Evolutionary conservation across 2,329 filamentous ascomycete species (phyloP), one percentile per base, ranked within the genome.

Genomic region (Pseudocercospora vitis): DNA sequence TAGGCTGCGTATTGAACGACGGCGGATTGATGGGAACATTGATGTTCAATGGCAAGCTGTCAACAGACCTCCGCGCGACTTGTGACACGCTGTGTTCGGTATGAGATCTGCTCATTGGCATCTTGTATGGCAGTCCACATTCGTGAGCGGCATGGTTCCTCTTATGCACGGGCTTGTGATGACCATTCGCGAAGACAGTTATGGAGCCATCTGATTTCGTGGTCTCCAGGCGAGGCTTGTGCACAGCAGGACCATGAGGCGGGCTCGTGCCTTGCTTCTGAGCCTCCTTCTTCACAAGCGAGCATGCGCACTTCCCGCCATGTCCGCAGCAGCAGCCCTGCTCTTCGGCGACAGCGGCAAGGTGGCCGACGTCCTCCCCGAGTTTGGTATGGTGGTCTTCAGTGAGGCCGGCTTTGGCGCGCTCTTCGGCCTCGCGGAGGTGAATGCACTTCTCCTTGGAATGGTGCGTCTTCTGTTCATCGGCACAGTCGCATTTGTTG

Each of bases 401-500:
- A 32, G 55, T 57, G 16, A 60, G 61, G 52, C 65, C 67, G 35
- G 62, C 62, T 56, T 65, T 70, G 21, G 67, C 63, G 18, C 61
- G 59, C 55, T 69, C 69, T 56, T 68, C 69, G 60, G 67, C 68
- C 52, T 71, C 68, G 52, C 67, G 67, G 33, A 72, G 56, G 50
- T 72, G 70, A 45, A 71, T 77, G 65, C 76, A 76, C 63, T 77
- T 77, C 60, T 71, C 69, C 59, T 73, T 72, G 56, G 74, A 66
- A 65, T 76, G 77, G 77, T 87, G 87, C 58, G 85, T 84, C 81
- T 95, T 96, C 18, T 71, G 68, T 16, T 61, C 52, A 74, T 95
- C 89, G 71, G 90, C 91, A 74, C 94, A 99, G 74, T 97, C 91
- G 76, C 94, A 99, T 74, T 94, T 95, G 69, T 94, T 84, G 74